Conservation (phyloP, 768 basidiomycete genomes). For the Leccinum incarnatum region DNA sequence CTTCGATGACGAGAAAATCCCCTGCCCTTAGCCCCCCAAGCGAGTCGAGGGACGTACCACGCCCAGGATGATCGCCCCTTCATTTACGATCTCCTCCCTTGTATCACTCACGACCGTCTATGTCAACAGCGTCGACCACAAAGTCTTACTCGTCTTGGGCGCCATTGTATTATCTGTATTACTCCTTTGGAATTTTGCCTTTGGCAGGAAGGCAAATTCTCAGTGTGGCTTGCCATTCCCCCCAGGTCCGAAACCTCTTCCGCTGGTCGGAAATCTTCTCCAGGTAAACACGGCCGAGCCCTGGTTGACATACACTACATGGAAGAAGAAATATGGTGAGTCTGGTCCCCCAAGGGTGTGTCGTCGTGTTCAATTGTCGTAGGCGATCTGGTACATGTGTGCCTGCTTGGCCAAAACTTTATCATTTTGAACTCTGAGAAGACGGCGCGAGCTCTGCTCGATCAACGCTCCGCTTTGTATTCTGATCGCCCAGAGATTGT, state of each 20-base stretch:
- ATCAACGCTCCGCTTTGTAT: conserved; percentile 28
- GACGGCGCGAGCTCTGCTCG: conserved; percentile 22
- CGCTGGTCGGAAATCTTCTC: conserved; percentile 28
- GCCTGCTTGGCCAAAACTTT: conserved; percentile 24
- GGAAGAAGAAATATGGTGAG: conserved; percentile 33
- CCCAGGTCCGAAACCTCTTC: conserved; percentile 32
- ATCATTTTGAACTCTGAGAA: conserved; percentile 30
- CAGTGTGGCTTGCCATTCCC: conserved; percentile 17
- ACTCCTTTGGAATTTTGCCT: conserved; percentile 6
- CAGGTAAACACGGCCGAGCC: conserved; percentile 28
- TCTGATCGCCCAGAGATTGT: conserved; percentile 26
- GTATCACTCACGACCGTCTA: background rate
- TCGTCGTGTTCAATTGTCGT: background rate
- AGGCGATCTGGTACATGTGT: conserved; percentile 24
- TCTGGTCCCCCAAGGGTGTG: background rate
- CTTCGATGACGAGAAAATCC: background rate
- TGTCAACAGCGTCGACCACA: background rate
- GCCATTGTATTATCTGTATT: conserved; percentile 1
- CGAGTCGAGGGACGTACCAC: background rate
- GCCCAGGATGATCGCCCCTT: background rate
- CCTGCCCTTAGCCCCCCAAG: background rate
- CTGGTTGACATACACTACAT: conserved; percentile 35
- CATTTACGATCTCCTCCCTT: conserved; percentile 1
- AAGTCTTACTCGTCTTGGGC: background rate
- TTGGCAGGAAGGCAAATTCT: background rate